Evolutionary conservation across 2,329 filamentous ascomycete genomes (phyloP), one percentile per base, ranked within the genome.

Genomic region (Penicillium crustosum): DNA sequence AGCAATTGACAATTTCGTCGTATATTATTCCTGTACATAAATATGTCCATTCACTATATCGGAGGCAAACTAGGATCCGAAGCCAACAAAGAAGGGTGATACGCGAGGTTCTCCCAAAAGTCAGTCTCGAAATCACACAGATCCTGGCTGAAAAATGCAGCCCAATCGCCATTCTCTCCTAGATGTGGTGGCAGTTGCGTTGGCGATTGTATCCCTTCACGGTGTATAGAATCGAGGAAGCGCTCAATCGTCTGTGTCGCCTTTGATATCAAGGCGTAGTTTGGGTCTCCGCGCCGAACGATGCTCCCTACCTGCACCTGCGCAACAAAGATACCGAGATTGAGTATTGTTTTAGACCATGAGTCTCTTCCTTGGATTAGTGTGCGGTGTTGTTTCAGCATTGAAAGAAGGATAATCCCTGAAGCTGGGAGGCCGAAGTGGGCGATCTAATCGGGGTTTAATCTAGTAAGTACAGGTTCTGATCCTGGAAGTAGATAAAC

Each of bases 351-450:
- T 25, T 57, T 9, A 61, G 58, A 48, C 65, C 63, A 21, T 59
- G 62, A 9, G 48, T 15, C 63, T 52, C 17, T 53, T 50, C 7
- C 48, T 19, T 57, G 49, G 21, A 31, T 53, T 41, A 42, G 49
- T 49, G 6, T 59, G 31, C 19, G 59, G 49, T 62, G 56, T 42
- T 65, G 66, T 25, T 66, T 64, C 1, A 72, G 56, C 25, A 72
- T 55, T 12, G 70, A 66, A 1, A 71, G 64, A 7, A 70, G 67
- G 12, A 72, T 57, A 0, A 71, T 70, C 9, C 67, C 69, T 7
- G 66, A 67, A 1, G 68, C 68, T 8, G 70, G 70, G 10, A 70
- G 70, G 9, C 68, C 68, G 25, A 69, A 70, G 41, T 70, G 62
- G n/a, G 64, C 64, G 12, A 71, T 63, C 67, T 70, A 25, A 15